Base-by-base conservation (phyloP, 257 asterid species). In the Fraxinus americana region DNA sequence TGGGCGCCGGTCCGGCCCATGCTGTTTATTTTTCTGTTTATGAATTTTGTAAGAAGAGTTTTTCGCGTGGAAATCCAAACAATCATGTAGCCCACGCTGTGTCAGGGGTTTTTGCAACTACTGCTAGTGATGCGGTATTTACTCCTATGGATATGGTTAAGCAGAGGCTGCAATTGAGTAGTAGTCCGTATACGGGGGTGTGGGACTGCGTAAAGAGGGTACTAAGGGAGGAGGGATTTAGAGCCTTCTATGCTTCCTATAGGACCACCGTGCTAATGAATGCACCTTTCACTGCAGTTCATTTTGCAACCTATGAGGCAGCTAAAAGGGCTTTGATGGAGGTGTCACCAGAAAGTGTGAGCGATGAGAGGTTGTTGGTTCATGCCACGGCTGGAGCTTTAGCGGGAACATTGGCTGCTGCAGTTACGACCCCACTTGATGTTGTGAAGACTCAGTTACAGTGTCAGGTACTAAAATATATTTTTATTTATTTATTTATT, bases 91-190 rank as follows among this genome's bases (percentile, higher is more conserved):
- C 94, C 2, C 98, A 95, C 70, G 97, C 97, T 0, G 88, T 76
- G 5, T 86, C 99, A 3, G 99, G 99, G 39, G 89, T 95, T 50
- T 88, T 87, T 25, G 99, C 99, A 3, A 95, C 99, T 12, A 85
- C 91, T 16, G 93, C 96, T 4, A 93, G 98, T 45, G 98, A 95
- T 59, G 96, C 96, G 11, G 98, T 90, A 72, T 85, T 93, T 14
- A 95, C 98, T 27, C 99, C 99, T 0, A 95, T 90, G 99, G 99
- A 95, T 84, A 82, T 93, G 94, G 99, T 95, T 87, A 93, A 95
- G 79, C 99, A 95, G 91, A 88, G 99, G 83, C 86, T 95, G 85
- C 99, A 95, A 78, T 77, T 95, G 89, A 82, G 90, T 17, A 86
- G 75, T 19, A 95, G 97, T 75, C 97, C 92, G 41, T 95, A 95